Base-by-base conservation (phyloP, 164 flowering plant species). In the Dillenia suffruticosa region DNA sequence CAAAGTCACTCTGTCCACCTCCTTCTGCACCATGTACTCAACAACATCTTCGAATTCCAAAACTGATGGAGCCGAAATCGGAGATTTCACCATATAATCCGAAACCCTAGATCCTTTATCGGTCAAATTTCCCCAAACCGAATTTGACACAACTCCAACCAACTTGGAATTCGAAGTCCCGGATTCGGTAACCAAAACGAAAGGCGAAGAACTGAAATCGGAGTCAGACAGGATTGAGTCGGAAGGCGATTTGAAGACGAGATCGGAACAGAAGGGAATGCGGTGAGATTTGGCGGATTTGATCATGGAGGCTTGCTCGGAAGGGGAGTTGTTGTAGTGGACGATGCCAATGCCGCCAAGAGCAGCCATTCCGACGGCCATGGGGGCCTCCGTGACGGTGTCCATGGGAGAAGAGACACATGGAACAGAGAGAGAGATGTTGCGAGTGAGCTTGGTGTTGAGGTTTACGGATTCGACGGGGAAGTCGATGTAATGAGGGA, bases 351-450 rank as follows among this genome's bases (percentile, higher is more conserved):
- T 78, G 16, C 92, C 97, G 1, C 98, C 98, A 8, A 90, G 80
- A 15, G 89, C 72, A 8, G 97, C 97, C 94, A 93, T 88, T 59
- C 94, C 76, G 9, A 85, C 80, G 26, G 97, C 97, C 97, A 92
- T 90, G 64, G 77, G 63, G 9, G 96, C 68, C 59, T 93, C 97
- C 0, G 97, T 84, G 44, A 90, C 97, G 12, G 97, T 89, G 78
- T 93, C 98, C 97, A 90, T 90, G 0, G 98, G 98, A 13, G 98
- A 93, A 10, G 96, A 64, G 19, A 93, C 90, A 57, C 88, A 82
- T 0, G 98, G 98, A 44, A 75, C 73, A 2, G 92, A 74, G 15
- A 93, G 88, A 6, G 63, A 26, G 62, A 93, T 56, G 68, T 82
- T 85, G 54, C 85, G 81, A 46, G 83, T 77, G 68, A 90, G 89